Base-by-base conservation (phyloP, 2,329 filamentous ascomycete genomes). In the Davidsoniella neocaledoniae region DNA sequence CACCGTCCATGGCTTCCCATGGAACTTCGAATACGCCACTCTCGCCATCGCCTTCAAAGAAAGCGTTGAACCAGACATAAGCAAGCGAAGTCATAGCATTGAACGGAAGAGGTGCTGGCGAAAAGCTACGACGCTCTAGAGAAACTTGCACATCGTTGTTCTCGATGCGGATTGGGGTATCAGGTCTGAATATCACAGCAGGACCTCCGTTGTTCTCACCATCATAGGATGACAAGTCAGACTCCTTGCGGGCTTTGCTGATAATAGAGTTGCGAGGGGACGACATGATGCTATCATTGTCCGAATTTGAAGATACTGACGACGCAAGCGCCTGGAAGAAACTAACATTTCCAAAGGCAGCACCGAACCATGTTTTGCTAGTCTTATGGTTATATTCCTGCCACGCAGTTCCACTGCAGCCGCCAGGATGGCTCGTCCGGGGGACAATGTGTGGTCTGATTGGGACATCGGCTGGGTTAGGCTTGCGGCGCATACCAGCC, bases 21-120 rank as follows among this genome's bases (percentile, higher is more conserved):
- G 71, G 70, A 25, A 78, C 72, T 52, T 67, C 64, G 46, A 78
- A 78, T 2, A 77, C 67, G 9, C 75, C 90, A 8, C 74, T 83
- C 41, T 80, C 73, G 45, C 48, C 51, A 40, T 53, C 44, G 42
- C 88, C 87, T 65, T 96, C 91, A 58, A 96, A 96, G 64, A 80
- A 96, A 1, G 80, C 71, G 60, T 98, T 98, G 70, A 95, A 94
- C 91, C 91, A 98, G 14, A 94, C 85, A 59, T 96, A 90, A 0
- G 88, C 88, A 8, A 96, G 81, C 0, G 88, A 81, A 0, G 90
- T 94, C 3, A 95, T 86, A 79, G 96, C 86, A 0, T 86, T 87
- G 56, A 86, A 76, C 1, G 86, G 83, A 63, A 91, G 81, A 8
- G 76, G 77, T 58, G 83, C 84, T 4, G 76, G 74, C 1, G 83